Conservation (phyloP, 2,329 filamentous ascomycete species). For the Eutypella sp. region DNA sequence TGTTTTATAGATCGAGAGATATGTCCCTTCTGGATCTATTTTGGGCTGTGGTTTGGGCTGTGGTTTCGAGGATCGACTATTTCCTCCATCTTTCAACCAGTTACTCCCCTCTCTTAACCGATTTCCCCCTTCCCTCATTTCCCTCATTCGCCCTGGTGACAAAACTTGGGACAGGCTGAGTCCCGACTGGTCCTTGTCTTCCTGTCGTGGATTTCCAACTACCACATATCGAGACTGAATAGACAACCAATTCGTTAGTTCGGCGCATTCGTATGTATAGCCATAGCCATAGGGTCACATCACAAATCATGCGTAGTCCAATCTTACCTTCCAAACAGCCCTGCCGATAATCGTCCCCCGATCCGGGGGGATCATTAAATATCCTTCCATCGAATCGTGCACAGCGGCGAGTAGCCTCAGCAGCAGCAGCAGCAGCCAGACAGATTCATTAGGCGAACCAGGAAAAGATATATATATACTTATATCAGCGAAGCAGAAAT, state of each 20-base stretch:
- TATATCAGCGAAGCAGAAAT: not conserved
- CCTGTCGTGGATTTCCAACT: slow-evolving; percentile 40
- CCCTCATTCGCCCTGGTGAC: slow-evolving; percentile 33
- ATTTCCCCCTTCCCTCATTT: no score
- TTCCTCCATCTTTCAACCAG: no score
- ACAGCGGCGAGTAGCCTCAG: not conserved
- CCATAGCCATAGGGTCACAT: no score
- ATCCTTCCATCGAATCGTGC: slow-evolving; percentile 41
- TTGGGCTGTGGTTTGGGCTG: slow-evolving; percentile 28
- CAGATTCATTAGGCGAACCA: not conserved
- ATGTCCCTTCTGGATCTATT: slow-evolving; percentile 36
- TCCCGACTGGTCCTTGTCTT: slow-evolving; percentile 30
- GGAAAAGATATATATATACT: not conserved
- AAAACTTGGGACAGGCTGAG: slow-evolving; percentile 35
- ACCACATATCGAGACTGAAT: slow-evolving; percentile 55
- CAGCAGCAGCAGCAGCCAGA: not conserved
- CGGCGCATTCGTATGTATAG: not conserved
- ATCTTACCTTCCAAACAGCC: slow-evolving; percentile 47
- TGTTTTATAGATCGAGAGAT: slow-evolving; percentile 51
- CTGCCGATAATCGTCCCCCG: slow-evolving; percentile 47
- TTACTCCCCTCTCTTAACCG: slow-evolving; percentile 31
- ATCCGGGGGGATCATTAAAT: slow-evolving; percentile 46
- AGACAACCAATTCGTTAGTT: slow-evolving; percentile 13
- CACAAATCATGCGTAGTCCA: not conserved
- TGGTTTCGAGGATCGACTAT: no score